A percentile compares a stretch with the other conserved stretches of the same genome.
Conservation (phyloP, 169 alveolate genomes). For the Eimeria tenella region DNA sequence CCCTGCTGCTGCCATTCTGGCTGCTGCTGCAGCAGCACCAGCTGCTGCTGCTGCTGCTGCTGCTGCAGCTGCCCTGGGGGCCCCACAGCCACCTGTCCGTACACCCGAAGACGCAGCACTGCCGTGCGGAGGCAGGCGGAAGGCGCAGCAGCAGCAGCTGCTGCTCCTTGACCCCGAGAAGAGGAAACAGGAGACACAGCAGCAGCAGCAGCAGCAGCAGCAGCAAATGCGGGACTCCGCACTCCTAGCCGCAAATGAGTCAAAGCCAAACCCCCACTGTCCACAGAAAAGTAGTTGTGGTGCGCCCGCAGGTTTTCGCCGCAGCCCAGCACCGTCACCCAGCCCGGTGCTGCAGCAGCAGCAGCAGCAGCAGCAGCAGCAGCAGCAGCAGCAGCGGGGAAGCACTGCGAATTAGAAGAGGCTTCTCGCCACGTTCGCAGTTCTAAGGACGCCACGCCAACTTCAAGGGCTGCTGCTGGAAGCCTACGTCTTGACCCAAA, state of each 20-base stretch:
- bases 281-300: conserved; percentile 43
- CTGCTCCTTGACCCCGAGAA: background rate
- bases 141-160: background rate
- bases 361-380: background rate
- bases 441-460: too few species aligned
- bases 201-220: background rate
- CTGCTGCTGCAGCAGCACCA: background rate
- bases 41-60: background rate
- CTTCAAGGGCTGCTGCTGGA: too few species aligned
- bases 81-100: conserved; percentile 60
- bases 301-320: background rate
- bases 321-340: conserved; percentile 58
- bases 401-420: too few species aligned
- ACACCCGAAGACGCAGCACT: conserved; percentile 70
- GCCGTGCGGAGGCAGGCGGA: conserved; percentile 32
- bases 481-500: too few species aligned
- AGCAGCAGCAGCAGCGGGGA: background rate
- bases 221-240: background rate
- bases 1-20: background rate
- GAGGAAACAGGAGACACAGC: background rate
- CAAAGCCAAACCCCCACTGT: conserved; percentile 16
- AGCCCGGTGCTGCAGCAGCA: conserved; percentile 51
- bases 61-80: background rate
- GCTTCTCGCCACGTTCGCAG: too few species aligned
- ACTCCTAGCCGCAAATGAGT: conserved; percentile 41